Evolutionary conservation across 2,329 filamentous ascomycete species (phyloP), one percentile per base, ranked within the genome.

Genomic region (Seiridium unicorne): DNA sequence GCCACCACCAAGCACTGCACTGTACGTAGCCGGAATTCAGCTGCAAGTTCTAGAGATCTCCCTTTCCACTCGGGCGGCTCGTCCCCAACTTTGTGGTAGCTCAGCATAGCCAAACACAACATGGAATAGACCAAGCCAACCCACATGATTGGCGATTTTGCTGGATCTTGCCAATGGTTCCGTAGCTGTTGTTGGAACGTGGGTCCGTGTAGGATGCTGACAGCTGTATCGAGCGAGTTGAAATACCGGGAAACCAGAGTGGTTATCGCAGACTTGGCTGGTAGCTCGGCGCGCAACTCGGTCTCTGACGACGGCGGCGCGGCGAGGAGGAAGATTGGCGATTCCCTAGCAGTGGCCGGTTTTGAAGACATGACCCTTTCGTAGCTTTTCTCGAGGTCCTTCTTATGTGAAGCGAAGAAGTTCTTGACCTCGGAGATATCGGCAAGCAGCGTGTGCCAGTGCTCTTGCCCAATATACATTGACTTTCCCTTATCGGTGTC

Each of bases 351-450:
- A 2, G 79, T 77, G 35, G 78, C 77, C 13, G 88, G 82, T 68
- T 90, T 92, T 44, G 86, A 86, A 49, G 86, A 85, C 71, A 89
- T 84, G 56, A 96, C 87, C 67, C 87, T 89, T 67, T 91, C 87
- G 66, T 92, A 87, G 67, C 93, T 93, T 61, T 88, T 88, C 71
- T 96, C 92, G 61, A 94, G 83, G 65, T 97, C 93, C 70, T 95
- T 93, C 73, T 95, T 96, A 76, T 97, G 92, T 42, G 84, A 86
- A 18, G 79, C 77, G 69, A 96, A 98, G 76, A 95, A 97, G 66
- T 89, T 93, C 72, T 94, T 96, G 34, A 99, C 94, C 77, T 99
- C 95, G 8, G 91, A 83, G 64, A 99, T 95, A 74, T 93, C 91
- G 66, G 86, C 82, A 58, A 96, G 77, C 57, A 96, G 86, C 44